Conservation (phyloP, 257 asterid species). For the Nicotiana noctiflora region DNA sequence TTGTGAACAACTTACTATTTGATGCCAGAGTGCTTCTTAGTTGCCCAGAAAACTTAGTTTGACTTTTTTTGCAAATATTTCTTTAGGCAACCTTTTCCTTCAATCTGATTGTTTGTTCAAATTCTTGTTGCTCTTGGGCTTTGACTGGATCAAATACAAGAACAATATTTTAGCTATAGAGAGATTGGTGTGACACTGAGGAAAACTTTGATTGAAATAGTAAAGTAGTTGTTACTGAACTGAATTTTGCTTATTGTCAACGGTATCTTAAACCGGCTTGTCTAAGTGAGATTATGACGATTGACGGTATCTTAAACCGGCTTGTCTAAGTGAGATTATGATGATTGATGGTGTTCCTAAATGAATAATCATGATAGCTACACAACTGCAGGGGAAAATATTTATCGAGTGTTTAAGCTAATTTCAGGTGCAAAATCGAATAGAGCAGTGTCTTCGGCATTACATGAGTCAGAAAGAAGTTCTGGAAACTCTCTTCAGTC, state of each 20-base stretch:
- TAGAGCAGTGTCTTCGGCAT: too few relatives aligned
- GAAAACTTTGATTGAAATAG: not conserved
- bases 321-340: not conserved
- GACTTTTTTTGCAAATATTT: not conserved
- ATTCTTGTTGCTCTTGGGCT: not conserved
- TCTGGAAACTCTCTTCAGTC: too few relatives aligned
- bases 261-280: not conserved
- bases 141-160: not conserved
- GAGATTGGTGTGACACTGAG: not conserved
- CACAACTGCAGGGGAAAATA: too few relatives aligned
- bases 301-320: too few relatives aligned
- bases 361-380: too few relatives aligned
- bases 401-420: too few relatives aligned
- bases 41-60: not conserved
- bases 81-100: not conserved
- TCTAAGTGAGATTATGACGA: too few relatives aligned
- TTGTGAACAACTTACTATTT: not conserved
- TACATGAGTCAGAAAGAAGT: too few relatives aligned
- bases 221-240: not conserved
- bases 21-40: not conserved
- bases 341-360: too few relatives aligned
- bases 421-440: too few relatives aligned
- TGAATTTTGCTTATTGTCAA: not conserved
- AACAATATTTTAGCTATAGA: not conserved
- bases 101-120: not conserved